Evolutionary conservation across 2,329 filamentous ascomycete species (phyloP), one percentile per base, ranked within the genome.

Genomic region (Trematosphaeria pertusa): DNA sequence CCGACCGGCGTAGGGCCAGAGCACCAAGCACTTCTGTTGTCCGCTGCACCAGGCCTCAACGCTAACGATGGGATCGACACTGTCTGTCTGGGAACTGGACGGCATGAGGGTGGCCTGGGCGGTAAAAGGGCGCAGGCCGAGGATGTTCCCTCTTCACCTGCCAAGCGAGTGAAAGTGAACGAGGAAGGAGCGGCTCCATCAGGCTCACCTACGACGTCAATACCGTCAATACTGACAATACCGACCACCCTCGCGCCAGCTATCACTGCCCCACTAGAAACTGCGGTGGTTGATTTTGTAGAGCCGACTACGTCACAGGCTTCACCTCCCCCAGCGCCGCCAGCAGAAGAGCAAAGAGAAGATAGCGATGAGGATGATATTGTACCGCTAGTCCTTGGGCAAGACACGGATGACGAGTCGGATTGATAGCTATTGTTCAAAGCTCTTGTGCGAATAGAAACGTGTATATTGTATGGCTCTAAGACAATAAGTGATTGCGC

Each of bases 381-480:
- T 36, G 62, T 69, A 21, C 57, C 62, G 9, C 44, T 72, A 5
- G 65, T 69, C 1, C 50, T 72, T 21, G 69, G 68, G 2, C 67
- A 67, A 37, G 69, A 72, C 24, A 69, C 62, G 1, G 69, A 71
- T 37, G 65, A 70, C 2, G 69, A 72, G 6, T 69, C 65, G 1
- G 65, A 70, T 10, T 39, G 24, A 37, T 33, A 44, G 18, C 38
- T 9, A 19, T 26, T 18, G 12, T 11, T 8, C 31, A 15, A n/a
- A 32, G n/a, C n/a, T n/a, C n/a, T n/a, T n/a, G n/a, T n/a, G n/a
- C n/a, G n/a, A n/a, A n/a, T n/a, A n/a, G n/a, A n/a, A n/a, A n/a
- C n/a, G n/a, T n/a, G n/a, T n/a, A n/a, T n/a, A n/a, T n/a, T n/a
- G n/a, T n/a, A n/a, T n/a, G n/a, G n/a, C n/a, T n/a, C n/a, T n/a